A percentile compares a stretch with the other conserved stretches of the same genome.
Evolutionary conservation across 2,329 filamentous ascomycete genomes (phyloP).

Genomic region (Penicillium palitans): DNA sequence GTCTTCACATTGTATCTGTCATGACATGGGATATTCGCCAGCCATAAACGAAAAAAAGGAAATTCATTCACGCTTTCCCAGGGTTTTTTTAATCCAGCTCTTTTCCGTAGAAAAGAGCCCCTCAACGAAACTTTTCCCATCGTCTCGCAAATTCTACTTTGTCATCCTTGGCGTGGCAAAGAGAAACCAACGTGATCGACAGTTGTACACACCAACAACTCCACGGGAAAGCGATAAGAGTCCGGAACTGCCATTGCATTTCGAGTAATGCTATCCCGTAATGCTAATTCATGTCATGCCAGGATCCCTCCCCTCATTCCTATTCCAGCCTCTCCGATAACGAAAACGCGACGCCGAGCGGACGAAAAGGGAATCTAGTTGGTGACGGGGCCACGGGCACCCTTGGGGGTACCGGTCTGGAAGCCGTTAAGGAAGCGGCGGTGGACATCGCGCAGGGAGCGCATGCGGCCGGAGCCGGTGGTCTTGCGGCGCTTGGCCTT

Average conservation of each 20-base stretch:
- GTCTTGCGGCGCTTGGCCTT: constrained; percentile 99
- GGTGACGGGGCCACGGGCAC: constrained; percentile 66
- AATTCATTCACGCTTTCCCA: constrained; percentile 41
- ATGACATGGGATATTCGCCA: constrained; percentile 42
- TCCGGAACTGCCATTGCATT: constrained; percentile 36
- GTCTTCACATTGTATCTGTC: constrained; percentile 41
- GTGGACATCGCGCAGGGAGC: constrained; percentile 88
- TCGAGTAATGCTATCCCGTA: constrained; percentile 34
- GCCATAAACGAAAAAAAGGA: constrained; percentile 41
- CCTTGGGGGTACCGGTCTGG: constrained; percentile 85
- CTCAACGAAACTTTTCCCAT: constrained; percentile 32
- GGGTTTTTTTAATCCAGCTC: constrained; percentile 32
- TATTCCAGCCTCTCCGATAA: constrained; percentile 40
- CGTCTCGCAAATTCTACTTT: constrained; percentile 23
- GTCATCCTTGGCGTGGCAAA: constrained; percentile 25
- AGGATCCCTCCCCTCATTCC: constrained; percentile 33
- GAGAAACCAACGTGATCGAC: constrained; percentile 35
- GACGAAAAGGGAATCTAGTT: constrained; percentile 40
- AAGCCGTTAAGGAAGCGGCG: constrained; percentile 98
- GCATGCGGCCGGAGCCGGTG: constrained; percentile 93
- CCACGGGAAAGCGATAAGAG: constrained; percentile 39
- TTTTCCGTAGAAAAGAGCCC: constrained; percentile 23
- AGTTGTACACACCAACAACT: constrained; percentile 38
- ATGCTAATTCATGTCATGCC: constrained; percentile 42
- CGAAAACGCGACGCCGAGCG: constrained; percentile 40